Conservation (phyloP, 2,329 filamentous ascomycete species). For the Epichloe baconii region DNA sequence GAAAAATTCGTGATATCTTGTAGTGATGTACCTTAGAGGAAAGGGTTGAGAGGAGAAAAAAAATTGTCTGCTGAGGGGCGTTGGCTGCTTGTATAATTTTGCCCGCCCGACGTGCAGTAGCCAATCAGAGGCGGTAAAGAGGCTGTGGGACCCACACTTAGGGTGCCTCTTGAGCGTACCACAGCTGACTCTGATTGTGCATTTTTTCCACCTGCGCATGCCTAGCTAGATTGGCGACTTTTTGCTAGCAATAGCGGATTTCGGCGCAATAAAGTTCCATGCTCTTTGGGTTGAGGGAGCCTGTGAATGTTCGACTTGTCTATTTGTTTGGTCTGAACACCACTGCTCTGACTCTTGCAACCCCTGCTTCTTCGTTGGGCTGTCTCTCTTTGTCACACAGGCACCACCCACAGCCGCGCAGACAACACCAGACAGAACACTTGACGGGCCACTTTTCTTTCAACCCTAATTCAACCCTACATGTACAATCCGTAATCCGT, state of each 20-base stretch:
- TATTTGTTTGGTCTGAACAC: not conserved
- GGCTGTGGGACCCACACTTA: slow-evolving; percentile 10
- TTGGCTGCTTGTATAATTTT: slow-evolving; percentile 22
- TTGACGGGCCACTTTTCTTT: not conserved
- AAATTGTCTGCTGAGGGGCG: slow-evolving; percentile 27
- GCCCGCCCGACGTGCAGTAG: slow-evolving; percentile 5
- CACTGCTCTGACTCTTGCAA: not conserved
- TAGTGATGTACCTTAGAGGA: slow-evolving; percentile 19
- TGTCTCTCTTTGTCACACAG: not conserved
- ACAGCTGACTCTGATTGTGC: not conserved
- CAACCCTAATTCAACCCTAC: not conserved
- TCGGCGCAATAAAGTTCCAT: no score
- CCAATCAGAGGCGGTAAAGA: slow-evolving; percentile 10
- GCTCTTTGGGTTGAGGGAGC: not conserved
- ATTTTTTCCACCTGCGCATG: not conserved
- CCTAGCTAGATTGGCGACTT: not conserved
- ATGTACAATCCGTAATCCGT: no score
- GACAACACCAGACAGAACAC: no score
- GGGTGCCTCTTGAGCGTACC: slow-evolving; percentile 10
- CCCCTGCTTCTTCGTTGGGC: not conserved
- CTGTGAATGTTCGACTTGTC: not conserved
- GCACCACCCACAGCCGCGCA: not conserved
- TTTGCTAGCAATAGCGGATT: not conserved
- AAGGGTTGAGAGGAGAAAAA: slow-evolving; percentile 16
- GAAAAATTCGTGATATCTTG: slow-evolving; percentile 22